Conservation (phyloP, 148 eudicot genomes). For the Vaccinium myrtillus region DNA sequence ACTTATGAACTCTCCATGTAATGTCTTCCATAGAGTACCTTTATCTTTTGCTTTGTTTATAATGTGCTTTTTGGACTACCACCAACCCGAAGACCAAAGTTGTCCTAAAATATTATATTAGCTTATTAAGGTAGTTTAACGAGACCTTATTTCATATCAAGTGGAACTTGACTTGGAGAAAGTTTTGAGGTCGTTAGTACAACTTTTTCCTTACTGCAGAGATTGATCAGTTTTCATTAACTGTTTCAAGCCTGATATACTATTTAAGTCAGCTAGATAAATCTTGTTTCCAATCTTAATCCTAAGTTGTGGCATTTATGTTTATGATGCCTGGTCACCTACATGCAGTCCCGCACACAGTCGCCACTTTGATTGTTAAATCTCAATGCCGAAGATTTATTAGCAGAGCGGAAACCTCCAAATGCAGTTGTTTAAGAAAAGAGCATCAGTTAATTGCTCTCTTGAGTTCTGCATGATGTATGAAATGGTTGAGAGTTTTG, state of each 20-base stretch:
- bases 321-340: background rate
- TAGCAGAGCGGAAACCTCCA: background rate
- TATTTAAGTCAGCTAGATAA: background rate
- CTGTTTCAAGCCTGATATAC: background rate
- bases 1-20: background rate
- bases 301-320: background rate
- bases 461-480: background rate
- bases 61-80: background rate
- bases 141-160: background rate
- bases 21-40: background rate
- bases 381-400: background rate
- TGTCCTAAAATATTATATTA: background rate
- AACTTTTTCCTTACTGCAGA: background rate
- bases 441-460: background rate
- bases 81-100: background rate
- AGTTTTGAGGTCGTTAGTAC: background rate
- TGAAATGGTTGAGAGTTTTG: background rate
- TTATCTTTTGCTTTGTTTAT: background rate
- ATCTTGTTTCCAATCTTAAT: background rate
- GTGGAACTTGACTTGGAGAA: background rate
- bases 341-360: background rate
- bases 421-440: background rate
- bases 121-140: background rate
- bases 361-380: background rate
- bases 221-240: background rate